These are phyloP conservation scores for Nematodospora valgi DNA, from an alignment of 805 yeast genomes.

Conservation along the genomic window DNA sequence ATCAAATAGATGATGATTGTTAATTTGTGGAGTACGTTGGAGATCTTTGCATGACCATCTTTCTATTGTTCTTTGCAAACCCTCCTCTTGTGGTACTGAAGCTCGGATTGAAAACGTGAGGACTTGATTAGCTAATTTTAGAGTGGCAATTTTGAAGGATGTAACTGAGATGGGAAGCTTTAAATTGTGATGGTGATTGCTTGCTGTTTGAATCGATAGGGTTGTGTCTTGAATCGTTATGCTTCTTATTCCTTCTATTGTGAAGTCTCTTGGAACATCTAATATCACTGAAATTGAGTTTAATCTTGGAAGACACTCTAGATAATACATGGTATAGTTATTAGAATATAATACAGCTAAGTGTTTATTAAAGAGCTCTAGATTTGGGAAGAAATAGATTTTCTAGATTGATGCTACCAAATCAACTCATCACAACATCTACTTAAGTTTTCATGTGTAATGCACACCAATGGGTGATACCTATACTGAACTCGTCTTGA, in stretches of 20 bases:
- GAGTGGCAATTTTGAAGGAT: neutral
- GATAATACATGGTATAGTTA: conserved; percentile 20
- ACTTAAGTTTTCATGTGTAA: too few relatives aligned
- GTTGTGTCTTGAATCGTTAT: neutral
- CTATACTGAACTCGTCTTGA: too few relatives aligned
- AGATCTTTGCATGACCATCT: conserved; percentile 47
- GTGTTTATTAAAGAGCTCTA: too few relatives aligned
- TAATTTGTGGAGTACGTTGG: conserved; percentile 28
- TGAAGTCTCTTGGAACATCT: conserved; percentile 4
- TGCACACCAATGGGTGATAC: too few relatives aligned
- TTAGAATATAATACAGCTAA: too few relatives aligned
- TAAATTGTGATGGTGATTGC: neutral
- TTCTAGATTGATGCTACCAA: too few relatives aligned
- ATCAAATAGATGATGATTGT: conserved; percentile 19
- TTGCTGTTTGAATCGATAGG: neutral
- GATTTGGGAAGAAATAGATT: too few relatives aligned
- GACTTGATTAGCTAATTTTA: neutral
- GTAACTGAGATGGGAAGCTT: conserved; percentile 3
- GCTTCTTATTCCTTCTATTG: neutral
- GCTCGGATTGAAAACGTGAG: conserved; percentile 4
- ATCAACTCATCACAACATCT: too few relatives aligned
- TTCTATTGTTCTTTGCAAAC: conserved; percentile 8
- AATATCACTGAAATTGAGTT: conserved; percentile 11
- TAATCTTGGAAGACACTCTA: conserved; percentile 24
- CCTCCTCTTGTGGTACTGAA: neutral